Evolutionary conservation across 1,284 basidiomycete genomes (phyloP), one percentile per base, ranked within the genome.

Genomic region (Peniophora sp.): DNA sequence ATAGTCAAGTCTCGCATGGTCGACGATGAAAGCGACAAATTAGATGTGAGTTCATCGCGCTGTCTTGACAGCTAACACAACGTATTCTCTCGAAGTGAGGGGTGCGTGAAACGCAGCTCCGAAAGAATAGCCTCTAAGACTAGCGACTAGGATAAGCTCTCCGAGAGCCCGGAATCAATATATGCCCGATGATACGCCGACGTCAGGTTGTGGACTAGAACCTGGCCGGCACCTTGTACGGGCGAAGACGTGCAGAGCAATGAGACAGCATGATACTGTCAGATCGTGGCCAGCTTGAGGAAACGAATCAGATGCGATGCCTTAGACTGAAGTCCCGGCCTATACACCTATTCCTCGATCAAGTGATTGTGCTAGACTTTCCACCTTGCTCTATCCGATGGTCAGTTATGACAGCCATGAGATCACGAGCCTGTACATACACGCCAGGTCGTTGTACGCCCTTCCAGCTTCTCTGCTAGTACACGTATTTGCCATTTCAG

Each of bases 121-220:
- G 27, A 32, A 12, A 32, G 12, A 12, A 32, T 12, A n/a, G 27
- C 12, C 6, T 32, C 5, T 6, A 32, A 12, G 27, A 32, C 27
- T 32, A 32, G 5, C 6, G 27, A 32, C 12, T 12, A 32, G 5
- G 27, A 12, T 32, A 32, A n/a, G n/a, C 27, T 32, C 27, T 32
- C 12, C 6, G 5, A 12, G 27, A 32, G 6, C 27, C 27, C 37
- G 15, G 15, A 32, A 17, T 69, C 51, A 42, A 56, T 72, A 48
- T 73, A 46, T 77, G 87, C 86, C 87, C 83, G 81, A 85, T 73
- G 65, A 90, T 90, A 89, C 87, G 83, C 87, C 85, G 70, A 60
- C 62, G 59, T 64, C 76, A 77, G 79, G 76, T 70, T 77, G 75
- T 69, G 67, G 60, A 60, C 74, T 88, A 71, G 62, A 56, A 72